These are phyloP conservation scores for Talaromyces nanjingensis DNA, from an alignment of 495 filamentous ascomycete species.

Conservation along the genomic window DNA sequence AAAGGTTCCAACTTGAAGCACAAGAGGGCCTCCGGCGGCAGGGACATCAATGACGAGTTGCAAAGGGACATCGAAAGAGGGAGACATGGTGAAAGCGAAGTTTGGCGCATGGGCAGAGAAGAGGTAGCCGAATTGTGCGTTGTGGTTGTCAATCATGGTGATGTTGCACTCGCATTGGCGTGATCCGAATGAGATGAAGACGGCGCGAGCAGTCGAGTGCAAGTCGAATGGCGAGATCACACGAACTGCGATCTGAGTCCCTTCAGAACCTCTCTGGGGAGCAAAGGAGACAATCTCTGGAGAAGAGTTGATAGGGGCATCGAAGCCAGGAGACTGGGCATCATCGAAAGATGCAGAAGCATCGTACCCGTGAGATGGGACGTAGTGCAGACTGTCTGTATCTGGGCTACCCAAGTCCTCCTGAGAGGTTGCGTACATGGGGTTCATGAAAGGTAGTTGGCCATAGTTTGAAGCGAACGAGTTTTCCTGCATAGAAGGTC, in stretches of 20 bases:
- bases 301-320: slow-evolving; percentile 15
- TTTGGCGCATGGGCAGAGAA: slow-evolving; percentile 66
- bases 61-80: slow-evolving; percentile 63
- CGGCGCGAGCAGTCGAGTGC: slow-evolving; percentile 44
- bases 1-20: slow-evolving; percentile 68
- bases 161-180: slow-evolving; percentile 58
- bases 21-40: slow-evolving; percentile 52
- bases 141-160: slow-evolving; percentile 52
- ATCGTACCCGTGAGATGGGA: slow-evolving; percentile 34
- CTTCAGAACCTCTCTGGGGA: slow-evolving; percentile 59
- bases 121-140: slow-evolving; percentile 58
- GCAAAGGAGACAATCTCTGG: slow-evolving; percentile 57
- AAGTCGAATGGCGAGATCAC: slow-evolving; percentile 69
- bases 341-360: slow-evolving; percentile 36
- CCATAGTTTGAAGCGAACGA: slow-evolving; percentile 32
- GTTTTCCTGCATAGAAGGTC: neutral
- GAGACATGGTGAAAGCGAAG: slow-evolving; percentile 58
- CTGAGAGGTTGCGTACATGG: slow-evolving; percentile 39
- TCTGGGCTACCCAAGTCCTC: slow-evolving; percentile 40
- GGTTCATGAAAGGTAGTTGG: slow-evolving; percentile 36
- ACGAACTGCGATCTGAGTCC: slow-evolving; percentile 63
- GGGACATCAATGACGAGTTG: slow-evolving; percentile 63
- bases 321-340: slow-evolving; percentile 31
- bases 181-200: slow-evolving; percentile 69
- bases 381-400: slow-evolving; percentile 39